phyloP scores from a whole-genome alignment of 1,284 basidiomycete species.

The Filobasidium uniguttulatum region DNA sequence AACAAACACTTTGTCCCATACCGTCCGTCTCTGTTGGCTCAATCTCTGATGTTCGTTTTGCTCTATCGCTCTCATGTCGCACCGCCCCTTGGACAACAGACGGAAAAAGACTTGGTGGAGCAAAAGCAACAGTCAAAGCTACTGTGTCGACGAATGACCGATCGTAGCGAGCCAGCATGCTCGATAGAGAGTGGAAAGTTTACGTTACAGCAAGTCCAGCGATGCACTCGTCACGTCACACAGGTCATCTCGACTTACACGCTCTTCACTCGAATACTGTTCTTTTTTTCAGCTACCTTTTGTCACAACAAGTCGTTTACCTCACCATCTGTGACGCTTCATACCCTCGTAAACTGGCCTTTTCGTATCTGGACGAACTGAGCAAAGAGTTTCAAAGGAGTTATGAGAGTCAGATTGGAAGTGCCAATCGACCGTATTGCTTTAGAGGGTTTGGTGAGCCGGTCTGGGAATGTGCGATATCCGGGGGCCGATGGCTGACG shows the following conservation, averaged over 20 bases:
- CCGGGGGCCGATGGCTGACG: not conserved
- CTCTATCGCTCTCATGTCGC: too few species aligned
- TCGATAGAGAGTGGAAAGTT: conserved; percentile 93
- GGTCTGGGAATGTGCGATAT: not conserved
- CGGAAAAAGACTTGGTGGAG: conserved; percentile 81
- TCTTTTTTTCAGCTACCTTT: conserved; percentile 63
- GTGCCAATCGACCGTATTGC: conserved; percentile 76
- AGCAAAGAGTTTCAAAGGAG: conserved; percentile 85
- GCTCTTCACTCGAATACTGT: too few species aligned
- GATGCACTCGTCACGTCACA: not conserved
- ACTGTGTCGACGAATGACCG: conserved; percentile 82
- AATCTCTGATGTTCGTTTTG: too few species aligned
- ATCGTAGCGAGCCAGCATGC: conserved; percentile 85
- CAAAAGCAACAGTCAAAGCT: conserved; percentile 98
- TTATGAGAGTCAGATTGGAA: conserved; percentile 82
- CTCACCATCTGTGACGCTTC: conserved; percentile 91
- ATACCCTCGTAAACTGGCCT: conserved; percentile 93
- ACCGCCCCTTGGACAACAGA: conserved; percentile 43
- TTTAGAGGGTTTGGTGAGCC: conserved; percentile 84
- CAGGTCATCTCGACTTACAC: not conserved
- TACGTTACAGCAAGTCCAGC: conserved; percentile 70
- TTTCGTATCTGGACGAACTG: conserved; percentile 92
- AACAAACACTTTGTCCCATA: too few species aligned
- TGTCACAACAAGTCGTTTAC: conserved; percentile 84
- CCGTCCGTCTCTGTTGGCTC: too few species aligned